Evolutionary conservation across 805 yeast genomes (phyloP), one percentile per base, ranked within the genome.

Genomic region (Suhomyces canberraensis): DNA sequence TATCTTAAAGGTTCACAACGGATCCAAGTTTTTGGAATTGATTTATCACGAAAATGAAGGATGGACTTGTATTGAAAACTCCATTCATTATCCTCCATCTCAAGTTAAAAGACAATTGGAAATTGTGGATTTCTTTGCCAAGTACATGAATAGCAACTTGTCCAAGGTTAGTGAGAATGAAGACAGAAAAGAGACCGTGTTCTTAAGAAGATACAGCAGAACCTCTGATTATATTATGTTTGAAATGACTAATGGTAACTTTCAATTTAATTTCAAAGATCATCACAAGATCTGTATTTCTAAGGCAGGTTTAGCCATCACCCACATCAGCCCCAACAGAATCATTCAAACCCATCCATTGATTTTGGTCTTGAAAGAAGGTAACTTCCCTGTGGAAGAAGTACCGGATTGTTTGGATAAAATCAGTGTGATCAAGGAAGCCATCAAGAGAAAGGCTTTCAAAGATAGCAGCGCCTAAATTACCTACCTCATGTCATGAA

Each of bases 261-360:
- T 85, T 61, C 98, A 93, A 61, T 90, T 90, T 67, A 93, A 93
- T 64, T 93, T 93, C 65, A 84, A 84, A 58, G 98, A 93, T 63
- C 98, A 93, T 56, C 90, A 84, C 62, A 93, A 93, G 63, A 65
- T 90, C 37, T 81, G 95, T 41, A 59, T 91, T 26, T 83, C 90
- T 29, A 81, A 81, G 48, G 70, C 76, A 37, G 97, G 96, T 16
- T 71, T 75, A 42, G 78, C 78, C 30, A 73, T 91, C 14, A 85
- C 95, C 18, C 88, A 88, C 50, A 81, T 91, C 35, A 85, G 90
- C 3, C 90, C 93, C 25, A 73, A 76, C 39, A 78, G 87, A 53
- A 76, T 77, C 38, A 80, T 84, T 37, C 79, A 78, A 55, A 82
- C 91, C 2, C 77, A 76, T 46, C 79, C 82, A 24, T 80, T 53